phyloP scores from a whole-genome alignment of 139 green algal genomes.

The Deuterostichococcus epilithicus region DNA sequence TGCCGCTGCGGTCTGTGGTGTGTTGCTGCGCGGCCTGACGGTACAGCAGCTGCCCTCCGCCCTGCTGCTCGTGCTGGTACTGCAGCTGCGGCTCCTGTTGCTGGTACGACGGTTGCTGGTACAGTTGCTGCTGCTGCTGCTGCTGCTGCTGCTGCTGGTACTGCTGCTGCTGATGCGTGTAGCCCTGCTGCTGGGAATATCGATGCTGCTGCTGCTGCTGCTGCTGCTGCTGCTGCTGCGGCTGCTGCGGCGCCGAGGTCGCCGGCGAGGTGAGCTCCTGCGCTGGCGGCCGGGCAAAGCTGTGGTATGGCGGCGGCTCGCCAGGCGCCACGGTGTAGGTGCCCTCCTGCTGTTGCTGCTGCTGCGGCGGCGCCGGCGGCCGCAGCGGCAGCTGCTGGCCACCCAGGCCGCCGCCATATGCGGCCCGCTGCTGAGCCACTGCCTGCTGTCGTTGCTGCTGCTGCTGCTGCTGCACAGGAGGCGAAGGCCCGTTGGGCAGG shows the following conservation, averaged over 20 bases:
- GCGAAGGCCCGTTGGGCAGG: not conserved
- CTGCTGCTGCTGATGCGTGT: not conserved
- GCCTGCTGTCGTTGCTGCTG: not conserved
- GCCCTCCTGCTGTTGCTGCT: not conserved
- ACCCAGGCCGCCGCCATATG: too few species aligned
- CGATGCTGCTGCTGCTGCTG: not conserved
- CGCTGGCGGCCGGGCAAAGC: not conserved
- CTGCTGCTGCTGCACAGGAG: not conserved
- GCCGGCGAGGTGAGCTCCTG: not conserved
- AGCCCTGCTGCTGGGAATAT: not conserved
- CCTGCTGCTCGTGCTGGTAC: too few species aligned
- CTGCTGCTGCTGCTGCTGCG: too few species aligned
- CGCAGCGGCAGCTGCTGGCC: not conserved
- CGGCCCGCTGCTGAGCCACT: not conserved
- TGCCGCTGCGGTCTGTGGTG: not conserved
- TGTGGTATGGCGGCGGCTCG: not conserved
- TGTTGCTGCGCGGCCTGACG: not conserved
- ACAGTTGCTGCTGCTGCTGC: not conserved
- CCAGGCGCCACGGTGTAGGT: not conserved
- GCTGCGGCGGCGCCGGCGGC: too few species aligned
- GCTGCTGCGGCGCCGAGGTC: too few species aligned
- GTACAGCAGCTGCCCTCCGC: not conserved
- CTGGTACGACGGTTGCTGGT: not conserved
- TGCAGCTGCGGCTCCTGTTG: too few species aligned
- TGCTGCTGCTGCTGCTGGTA: not conserved